Evolutionary conservation across 345 rosid genomes (phyloP), one percentile per base, ranked within the genome.

Genomic region (Populus pruinosa): DNA sequence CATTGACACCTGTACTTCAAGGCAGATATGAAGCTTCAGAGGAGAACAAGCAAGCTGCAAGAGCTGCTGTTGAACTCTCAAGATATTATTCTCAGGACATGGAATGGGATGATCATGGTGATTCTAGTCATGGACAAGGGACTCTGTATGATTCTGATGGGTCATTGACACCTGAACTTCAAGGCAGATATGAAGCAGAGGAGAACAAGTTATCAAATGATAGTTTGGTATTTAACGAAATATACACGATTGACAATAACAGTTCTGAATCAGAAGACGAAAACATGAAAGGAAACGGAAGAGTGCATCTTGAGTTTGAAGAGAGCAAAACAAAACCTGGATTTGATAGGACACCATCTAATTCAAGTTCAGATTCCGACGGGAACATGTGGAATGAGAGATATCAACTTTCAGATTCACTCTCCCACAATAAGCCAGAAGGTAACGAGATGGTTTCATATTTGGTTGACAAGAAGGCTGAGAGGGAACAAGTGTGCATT

Each of bases 31-130:
- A 31, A 27, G 78, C 33, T 75, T 66, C 41, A 20, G 61, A 74
- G 18, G 44, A 4, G 36, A 33, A 33, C 36, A 33, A 33, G 41
- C 91, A 61, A 18, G 98, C 99, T 13, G 99, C 99, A 73, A 89
- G 90, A 83, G 99, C 93, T 0, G 99, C 98, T 2, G 93, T 96
- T 56, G 98, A 91, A 77, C 99, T 96, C 79, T 92, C 95, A 23
- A 91, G 93, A 78, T 82, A 88, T 65, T 82, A 85, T 25, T 79
- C 84, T 70, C 83, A 10, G 14, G 16, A 59, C 13, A 3, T 79
- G 63, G 88, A 87, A 79, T 87, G 85, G 0, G 88, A 85, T 77
- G 74, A 65, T 83, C 83, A 73, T 8, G 67, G 69, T 65, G 76
- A 83, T 73, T 81, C 63, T 1, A 59, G 6, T 64, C 35, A 63